Evolutionary conservation across 1,284 basidiomycete species (phyloP).

Genomic region (Afroboletus lepidellus): DNA sequence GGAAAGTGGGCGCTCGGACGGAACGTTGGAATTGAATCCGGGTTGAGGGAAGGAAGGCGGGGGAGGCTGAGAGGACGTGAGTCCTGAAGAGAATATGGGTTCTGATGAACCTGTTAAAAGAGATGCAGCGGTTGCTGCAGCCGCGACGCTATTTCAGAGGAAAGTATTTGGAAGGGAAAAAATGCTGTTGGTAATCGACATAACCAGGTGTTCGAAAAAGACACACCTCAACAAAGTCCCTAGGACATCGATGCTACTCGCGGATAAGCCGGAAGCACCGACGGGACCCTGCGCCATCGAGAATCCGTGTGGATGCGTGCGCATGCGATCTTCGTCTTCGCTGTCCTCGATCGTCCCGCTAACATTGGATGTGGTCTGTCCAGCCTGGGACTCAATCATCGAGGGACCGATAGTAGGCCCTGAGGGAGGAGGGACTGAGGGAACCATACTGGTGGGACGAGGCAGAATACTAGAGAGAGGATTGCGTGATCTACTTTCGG

Average conservation of each 20-base stretch:
- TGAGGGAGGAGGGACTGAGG: constrained; percentile 17
- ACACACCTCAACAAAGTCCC: constrained; percentile 73
- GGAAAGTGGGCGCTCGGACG: constrained; percentile 43
- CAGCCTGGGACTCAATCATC: constrained; percentile 5
- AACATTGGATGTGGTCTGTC: constrained; percentile 1
- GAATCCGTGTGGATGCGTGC: constrained; percentile 14
- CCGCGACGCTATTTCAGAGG: constrained; percentile 56
- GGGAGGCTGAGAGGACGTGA: constrained; percentile 31
- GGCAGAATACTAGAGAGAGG: constrained; percentile 45
- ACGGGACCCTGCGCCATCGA: constrained; percentile 26
- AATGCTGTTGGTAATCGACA: background rate
- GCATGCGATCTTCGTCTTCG: constrained; percentile 17
- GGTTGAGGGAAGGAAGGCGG: constrained; percentile 17
- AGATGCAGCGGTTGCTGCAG: constrained; percentile 77
- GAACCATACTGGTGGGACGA: constrained; percentile 37
- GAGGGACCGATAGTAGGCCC: constrained; percentile 9
- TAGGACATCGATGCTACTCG: constrained; percentile 74
- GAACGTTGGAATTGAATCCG: constrained; percentile 15
- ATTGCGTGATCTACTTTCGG: constrained; percentile 32
- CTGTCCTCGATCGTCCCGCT: constrained; percentile 7
- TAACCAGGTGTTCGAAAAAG: background rate
- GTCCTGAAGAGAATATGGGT: constrained; percentile 54
- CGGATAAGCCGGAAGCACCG: constrained; percentile 44
- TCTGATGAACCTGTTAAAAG: constrained; percentile 62
- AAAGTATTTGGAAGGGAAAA: background rate